Conservation (phyloP, 192 early-diverging fungal species). For the Mycoemilia scoparia region DNA sequence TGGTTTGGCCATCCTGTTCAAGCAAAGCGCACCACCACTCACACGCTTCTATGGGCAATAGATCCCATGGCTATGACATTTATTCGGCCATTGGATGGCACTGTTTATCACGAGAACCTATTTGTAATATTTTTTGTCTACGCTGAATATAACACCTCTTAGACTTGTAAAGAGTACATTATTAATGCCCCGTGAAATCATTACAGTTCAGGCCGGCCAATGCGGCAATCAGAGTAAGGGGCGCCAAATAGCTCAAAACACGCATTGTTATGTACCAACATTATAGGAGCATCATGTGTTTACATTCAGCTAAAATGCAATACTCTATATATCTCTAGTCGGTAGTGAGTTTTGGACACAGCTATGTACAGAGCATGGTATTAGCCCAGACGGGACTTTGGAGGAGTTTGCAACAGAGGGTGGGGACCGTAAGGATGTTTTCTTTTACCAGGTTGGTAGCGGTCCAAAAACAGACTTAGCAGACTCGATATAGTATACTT, state of each 20-base stretch:
- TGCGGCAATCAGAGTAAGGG: conserved; percentile 89
- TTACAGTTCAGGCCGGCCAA: conserved; percentile 90
- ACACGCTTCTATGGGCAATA: conserved; percentile 1
- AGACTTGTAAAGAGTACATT: not conserved
- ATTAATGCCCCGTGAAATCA: conserved; percentile 81
- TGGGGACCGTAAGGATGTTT: conserved; percentile 91
- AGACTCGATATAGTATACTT: conserved; percentile 18
- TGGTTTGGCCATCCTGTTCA: too few relatives aligned
- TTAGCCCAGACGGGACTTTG: conserved; percentile 80
- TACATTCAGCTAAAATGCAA: not conserved
- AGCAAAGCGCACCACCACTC: not conserved
- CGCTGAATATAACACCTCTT: not conserved
- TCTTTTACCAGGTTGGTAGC: conserved; percentile 99
- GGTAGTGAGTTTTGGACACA: conserved; percentile 89
- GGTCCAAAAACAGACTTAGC: too few relatives aligned
- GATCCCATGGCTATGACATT: not conserved
- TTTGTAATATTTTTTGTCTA: not conserved
- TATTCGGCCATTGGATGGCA: not conserved
- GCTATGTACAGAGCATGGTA: conserved; percentile 90
- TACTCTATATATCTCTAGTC: conserved; percentile 30
- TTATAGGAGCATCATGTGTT: not conserved
- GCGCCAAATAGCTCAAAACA: not conserved
- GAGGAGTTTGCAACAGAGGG: conserved; percentile 79
- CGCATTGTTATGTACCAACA: not conserved
- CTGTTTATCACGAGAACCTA: not conserved